Evolutionary conservation across 176 grass and related monocot species (phyloP), one percentile per base, ranked within the genome.

Genomic region (Otatea glauca): DNA sequence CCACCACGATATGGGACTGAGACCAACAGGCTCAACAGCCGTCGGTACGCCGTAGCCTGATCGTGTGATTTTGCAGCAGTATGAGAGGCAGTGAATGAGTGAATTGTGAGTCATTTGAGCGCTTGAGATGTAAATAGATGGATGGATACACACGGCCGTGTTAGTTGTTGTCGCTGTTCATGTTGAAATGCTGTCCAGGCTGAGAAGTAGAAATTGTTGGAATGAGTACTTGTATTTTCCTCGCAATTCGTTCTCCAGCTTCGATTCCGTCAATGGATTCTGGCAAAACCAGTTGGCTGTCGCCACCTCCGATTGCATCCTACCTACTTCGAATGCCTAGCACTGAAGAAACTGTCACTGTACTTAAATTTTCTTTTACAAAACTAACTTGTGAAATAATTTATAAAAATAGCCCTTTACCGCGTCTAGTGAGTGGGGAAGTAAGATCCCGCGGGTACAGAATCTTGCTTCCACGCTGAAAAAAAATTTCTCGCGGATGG

Each of bases 101-200:
- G 42, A 85, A 35, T 53, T 51, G 8, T 5, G 76, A 76, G 48
- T 16, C 9, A 20, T 43, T 3, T 17, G 74, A 68, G 69, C 35
- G 24, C n/a, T 76, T 75, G 80, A 90, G 41, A 87, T 90, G 88
- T 90, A 78, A 83, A 84, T 59, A 71, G 65, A 79, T 63, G 34
- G 65, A 74, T 62, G 83, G 71, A 70, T 74, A 68, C 74, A 44
- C 61, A 80, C 80, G 32, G 74, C 79, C 42, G 25, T 79, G 8
- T 83, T 87, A 56, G 73, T 14, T 58, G 34, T 34, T 23, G 35
- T 64, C 42, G 74, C 7, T 16, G 25, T 10, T 23, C 55, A 49
- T 58, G 72, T 17, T 77, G 54, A 62, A 21, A 60, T 27, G 44
- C 68, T 81, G 18, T 90, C 74, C 74, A 79, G 44, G 67, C 68